Percentiles rank a stretch among this genome's conserved stretches.
These are phyloP conservation scores for Metschnikowia amazonensis DNA, from an alignment of 805 yeast species.

Conservation along the genomic window DNA sequence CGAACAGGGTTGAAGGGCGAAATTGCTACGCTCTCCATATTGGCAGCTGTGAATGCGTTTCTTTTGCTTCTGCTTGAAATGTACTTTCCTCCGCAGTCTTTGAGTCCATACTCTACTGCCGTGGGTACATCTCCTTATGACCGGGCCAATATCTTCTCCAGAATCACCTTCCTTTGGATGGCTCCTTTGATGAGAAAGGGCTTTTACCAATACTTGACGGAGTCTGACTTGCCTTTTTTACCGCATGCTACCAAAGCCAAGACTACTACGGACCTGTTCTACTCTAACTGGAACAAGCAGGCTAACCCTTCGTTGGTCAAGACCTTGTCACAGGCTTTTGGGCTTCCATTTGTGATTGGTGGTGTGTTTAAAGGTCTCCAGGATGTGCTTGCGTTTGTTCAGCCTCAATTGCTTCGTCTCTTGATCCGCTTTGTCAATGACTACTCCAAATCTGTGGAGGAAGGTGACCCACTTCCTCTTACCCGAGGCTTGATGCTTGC, in stretches of 20 bases:
- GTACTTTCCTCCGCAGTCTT: slow-evolving; percentile 31
- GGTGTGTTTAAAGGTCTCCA: slow-evolving; percentile 69
- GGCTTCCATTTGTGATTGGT: slow-evolving; percentile 63
- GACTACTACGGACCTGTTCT: slow-evolving; percentile 47
- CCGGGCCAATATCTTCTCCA: slow-evolving; percentile 57
- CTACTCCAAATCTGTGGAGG: slow-evolving; percentile 32
- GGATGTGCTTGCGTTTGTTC: slow-evolving; percentile 59
- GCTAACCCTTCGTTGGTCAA: slow-evolving; percentile 49
- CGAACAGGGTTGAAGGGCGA: slow-evolving; percentile 26
- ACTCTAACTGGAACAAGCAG: slow-evolving; percentile 59
- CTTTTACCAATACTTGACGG: slow-evolving; percentile 51
- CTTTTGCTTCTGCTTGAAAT: slow-evolving; percentile 44
- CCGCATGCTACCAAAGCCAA: slow-evolving; percentile 64
- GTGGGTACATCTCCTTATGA: slow-evolving; percentile 16
- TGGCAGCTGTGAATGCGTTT: slow-evolving; percentile 37
- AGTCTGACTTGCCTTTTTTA: slow-evolving; percentile 72
- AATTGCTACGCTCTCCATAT: slow-evolving; percentile 24
- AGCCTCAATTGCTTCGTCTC: slow-evolving; percentile 24
- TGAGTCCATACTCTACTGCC: slow-evolving; percentile 6
- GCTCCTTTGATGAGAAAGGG: slow-evolving; percentile 78
- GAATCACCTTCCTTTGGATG: slow-evolving; percentile 89
- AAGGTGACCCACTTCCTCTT: slow-evolving; percentile 52
- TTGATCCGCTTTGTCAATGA: slow-evolving; percentile 38
- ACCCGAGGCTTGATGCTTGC: slow-evolving; percentile 76
- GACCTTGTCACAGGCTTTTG: slow-evolving; percentile 72